Evolutionary conservation across 306 rosid genomes (phyloP), one percentile per base, ranked within the genome.

Genomic region (Cicer arietinum): DNA sequence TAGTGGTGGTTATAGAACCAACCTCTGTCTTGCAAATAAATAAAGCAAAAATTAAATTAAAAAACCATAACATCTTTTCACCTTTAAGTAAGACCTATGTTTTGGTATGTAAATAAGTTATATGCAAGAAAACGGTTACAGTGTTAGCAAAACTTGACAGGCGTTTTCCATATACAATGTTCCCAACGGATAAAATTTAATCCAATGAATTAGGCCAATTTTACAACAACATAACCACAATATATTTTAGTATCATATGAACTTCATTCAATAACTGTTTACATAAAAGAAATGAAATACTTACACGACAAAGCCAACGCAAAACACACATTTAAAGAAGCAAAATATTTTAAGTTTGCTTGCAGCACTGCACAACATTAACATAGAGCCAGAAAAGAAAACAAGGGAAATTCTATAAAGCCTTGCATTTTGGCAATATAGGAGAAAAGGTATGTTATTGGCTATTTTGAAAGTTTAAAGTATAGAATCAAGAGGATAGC

Each of bases 391-490:
- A 84, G 69, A 17, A 40, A 71, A 50, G 20, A 10, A 9, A 77
- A 61, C 35, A 56, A 30, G 69, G 64, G 4, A 35, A 45, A 69
- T 8, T 58, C 56, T 73, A 71, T 53, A 8, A 48, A 66, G 58
- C 71, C 76, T 16, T 35, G 35, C 52, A 14, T 43, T 65, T 57
- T 9, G 25, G 47, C 53, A 42, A 77, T 74, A 72, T 62, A 46
- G 2, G 52, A 71, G 52, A 76, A 70, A 56, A 45, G 13, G 41
- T 10, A 43, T 39, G 43, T 11, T 63, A 63, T 35, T 62, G 48
- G 13, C 83, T 88, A 92, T 40, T 80, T 69, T 2, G 67, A n/a
- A 40, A 90, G 96, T 82, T 92, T 90, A 68, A 90, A 89, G 86
- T 87, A 90, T 82, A 92, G 78, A 75, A 90, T 82, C 83, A 82